These are phyloP conservation scores for Ophidiomyces ophidiicola DNA, from an alignment of 2,329 filamentous ascomycete genomes.

Conservation along the genomic window DNA sequence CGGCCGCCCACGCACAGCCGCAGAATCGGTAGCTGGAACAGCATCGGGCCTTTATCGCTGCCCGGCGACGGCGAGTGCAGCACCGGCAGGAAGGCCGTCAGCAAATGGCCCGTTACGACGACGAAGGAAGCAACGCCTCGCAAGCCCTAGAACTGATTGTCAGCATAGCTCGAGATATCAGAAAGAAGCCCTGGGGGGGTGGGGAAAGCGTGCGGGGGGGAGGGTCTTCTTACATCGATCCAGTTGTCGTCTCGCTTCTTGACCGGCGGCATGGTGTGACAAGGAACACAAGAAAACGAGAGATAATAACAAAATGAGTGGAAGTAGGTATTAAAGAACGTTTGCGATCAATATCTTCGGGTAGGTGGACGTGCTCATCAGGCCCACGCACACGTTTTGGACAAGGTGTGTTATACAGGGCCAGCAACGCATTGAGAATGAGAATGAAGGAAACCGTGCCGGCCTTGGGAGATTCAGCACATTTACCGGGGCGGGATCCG, in stretches of 20 bases:
- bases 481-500: no score
- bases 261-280: constrained; percentile 7
- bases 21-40: constrained; percentile 22
- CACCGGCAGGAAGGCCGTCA: constrained; percentile 31
- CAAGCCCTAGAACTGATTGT: constrained; percentile 24
- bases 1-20: constrained; percentile 20
- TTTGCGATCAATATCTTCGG: neutral
- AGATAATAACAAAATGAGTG: neutral
- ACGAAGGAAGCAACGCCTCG: constrained; percentile 33
- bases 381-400: no score
- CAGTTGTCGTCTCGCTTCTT: constrained; percentile 17
- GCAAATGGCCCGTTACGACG: constrained; percentile 33
- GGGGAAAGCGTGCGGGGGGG: neutral
- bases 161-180: no score
- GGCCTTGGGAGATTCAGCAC: no score
- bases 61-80: constrained; percentile 26
- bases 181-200: neutral
- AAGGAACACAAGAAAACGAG: neutral
- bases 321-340: constrained; percentile 1
- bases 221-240: constrained; percentile 15
- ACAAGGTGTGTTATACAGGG: no score
- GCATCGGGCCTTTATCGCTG: constrained; percentile 11
- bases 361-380: no score
- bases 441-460: no score
- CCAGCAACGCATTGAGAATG: no score